A percentile compares a stretch with the other conserved stretches of the same genome.
These are phyloP conservation scores for Ormosia semicastrata DNA, from an alignment of 306 rosid species.

Conservation along the genomic window DNA sequence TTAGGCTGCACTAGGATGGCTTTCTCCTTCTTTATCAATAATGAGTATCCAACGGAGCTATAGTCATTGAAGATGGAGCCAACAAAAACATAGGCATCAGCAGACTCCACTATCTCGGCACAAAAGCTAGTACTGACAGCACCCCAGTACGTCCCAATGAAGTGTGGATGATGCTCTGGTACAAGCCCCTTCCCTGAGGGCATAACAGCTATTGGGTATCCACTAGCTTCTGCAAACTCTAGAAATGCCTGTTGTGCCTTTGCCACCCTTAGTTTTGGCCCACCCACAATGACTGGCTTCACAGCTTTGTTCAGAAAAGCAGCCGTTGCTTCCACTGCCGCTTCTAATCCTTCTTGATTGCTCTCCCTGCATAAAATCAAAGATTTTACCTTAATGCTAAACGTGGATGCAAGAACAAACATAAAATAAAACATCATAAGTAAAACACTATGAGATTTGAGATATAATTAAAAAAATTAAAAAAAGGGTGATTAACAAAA, in stretches of 20 bases:
- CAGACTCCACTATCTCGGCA: conserved; percentile 87
- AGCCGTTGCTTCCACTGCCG: conserved; percentile 86
- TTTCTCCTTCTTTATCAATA: conserved; percentile 75
- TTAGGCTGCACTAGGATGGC: conserved; percentile 62
- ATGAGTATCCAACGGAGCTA: conserved; percentile 91
- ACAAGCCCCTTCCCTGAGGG: conserved; percentile 84
- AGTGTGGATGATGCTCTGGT: conserved; percentile 65
- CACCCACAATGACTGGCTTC: conserved; percentile 82
- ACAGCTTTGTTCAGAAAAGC: conserved; percentile 72
- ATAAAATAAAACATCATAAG: neutral
- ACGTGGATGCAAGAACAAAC: conserved; percentile 3
- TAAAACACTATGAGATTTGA: neutral
- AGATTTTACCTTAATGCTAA: neutral
- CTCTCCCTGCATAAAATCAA: conserved; percentile 47
- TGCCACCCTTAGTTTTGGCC: conserved; percentile 73
- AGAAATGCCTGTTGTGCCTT: conserved; percentile 67
- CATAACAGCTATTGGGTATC: conserved; percentile 79
- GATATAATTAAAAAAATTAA: too few species aligned
- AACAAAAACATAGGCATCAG: conserved; percentile 84
- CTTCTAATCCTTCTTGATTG: conserved; percentile 74
- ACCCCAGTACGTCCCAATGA: conserved; percentile 84
- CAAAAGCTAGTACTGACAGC: conserved; percentile 75
- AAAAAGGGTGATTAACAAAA: neutral
- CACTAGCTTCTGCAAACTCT: conserved; percentile 74
- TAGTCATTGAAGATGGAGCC: conserved; percentile 88